Conservation (phyloP, 1,139 yeast genomes). For the Yamadazyma sp. region DNA sequence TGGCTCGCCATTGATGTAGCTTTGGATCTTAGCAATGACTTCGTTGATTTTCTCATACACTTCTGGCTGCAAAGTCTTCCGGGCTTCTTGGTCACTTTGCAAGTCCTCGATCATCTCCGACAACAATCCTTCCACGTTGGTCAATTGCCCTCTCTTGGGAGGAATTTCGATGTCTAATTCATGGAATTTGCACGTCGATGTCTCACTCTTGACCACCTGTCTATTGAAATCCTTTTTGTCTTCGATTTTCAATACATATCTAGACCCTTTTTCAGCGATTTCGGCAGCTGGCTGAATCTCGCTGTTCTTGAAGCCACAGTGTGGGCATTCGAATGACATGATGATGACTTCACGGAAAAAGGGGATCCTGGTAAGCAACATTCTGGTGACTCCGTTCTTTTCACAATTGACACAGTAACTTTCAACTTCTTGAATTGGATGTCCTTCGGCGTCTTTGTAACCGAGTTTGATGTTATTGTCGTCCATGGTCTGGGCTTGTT, state of each 20-base stretch:
- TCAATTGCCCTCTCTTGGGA: conserved; percentile 88
- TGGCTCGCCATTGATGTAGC: conserved; percentile 62
- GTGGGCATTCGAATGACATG: conserved; percentile 96
- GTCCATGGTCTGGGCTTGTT: conserved; percentile 15
- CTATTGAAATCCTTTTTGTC: conserved; percentile 74
- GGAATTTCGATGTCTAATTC: conserved; percentile 95
- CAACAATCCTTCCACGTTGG: conserved; percentile 88
- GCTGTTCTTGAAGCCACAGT: conserved; percentile 86
- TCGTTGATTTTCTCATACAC: conserved; percentile 71
- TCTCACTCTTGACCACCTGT: conserved; percentile 89
- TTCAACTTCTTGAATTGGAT: conserved; percentile 92
- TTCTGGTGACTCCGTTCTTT: conserved; percentile 76
- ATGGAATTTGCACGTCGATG: conserved; percentile 76
- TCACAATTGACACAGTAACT: conserved; percentile 96
- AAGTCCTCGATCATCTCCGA: conserved; percentile 84
- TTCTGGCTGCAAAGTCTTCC: conserved; percentile 74
- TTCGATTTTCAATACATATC: conserved; percentile 72
- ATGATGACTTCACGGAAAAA: conserved; percentile 86
- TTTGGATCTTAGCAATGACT: conserved; percentile 60
- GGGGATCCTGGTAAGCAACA: conserved; percentile 87
- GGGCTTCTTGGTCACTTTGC: conserved; percentile 73
- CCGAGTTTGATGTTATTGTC: conserved; percentile 36
- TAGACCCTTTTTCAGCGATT: conserved; percentile 83
- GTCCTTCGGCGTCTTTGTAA: conserved; percentile 84
- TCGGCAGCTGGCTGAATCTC: conserved; percentile 94